A percentile compares a stretch with the other conserved stretches of the same genome.
Evolutionary conservation across 257 asterid species (phyloP).

Genomic region (Nicotiana benthamiana): DNA sequence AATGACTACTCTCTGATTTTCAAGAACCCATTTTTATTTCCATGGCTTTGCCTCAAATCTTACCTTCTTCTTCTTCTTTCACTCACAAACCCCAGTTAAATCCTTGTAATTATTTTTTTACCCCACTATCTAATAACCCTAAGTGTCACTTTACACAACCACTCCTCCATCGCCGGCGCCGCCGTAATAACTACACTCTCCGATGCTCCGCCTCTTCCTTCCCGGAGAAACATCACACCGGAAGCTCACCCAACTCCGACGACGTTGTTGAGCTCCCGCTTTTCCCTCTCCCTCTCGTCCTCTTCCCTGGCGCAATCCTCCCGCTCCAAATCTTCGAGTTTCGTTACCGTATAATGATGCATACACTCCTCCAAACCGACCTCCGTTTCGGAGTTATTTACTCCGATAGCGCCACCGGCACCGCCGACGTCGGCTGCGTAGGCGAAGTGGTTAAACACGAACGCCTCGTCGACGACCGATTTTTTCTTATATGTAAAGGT

Average conservation of each 20-base stretch:
- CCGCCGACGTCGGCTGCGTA: conserved; percentile 91
- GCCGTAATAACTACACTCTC: conserved; percentile 30
- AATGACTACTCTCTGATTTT: not conserved
- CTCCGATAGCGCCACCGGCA: conserved; percentile 75
- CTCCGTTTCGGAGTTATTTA: conserved; percentile 94
- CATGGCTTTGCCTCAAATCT: conserved; percentile 80
- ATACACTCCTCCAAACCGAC: conserved; percentile 91
- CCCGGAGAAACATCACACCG: conserved; percentile 69
- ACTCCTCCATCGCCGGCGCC: conserved; percentile 22
- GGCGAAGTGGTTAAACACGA: conserved; percentile 92
- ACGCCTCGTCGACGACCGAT: conserved; percentile 86
- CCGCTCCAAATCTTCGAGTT: conserved; percentile 95
- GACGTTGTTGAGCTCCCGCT: conserved; percentile 89
- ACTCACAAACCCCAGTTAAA: conserved; percentile 44
- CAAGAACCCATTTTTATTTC: not conserved
- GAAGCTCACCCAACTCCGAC: conserved; percentile 42
- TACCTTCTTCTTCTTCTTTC: conserved; percentile 55
- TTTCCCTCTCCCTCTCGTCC: conserved; percentile 88
- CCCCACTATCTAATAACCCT: conserved; percentile 17
- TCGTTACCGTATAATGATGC: conserved; percentile 98
- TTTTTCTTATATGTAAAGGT: conserved; percentile 85
- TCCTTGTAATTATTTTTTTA: conserved; percentile 13
- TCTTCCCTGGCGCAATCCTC: conserved; percentile 87
- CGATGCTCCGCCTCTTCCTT: conserved; percentile 85
- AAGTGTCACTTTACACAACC: conserved; percentile 15